phyloP scores from a whole-genome alignment of 2,329 filamentous ascomycete genomes.

The Cadophora malorum region DNA sequence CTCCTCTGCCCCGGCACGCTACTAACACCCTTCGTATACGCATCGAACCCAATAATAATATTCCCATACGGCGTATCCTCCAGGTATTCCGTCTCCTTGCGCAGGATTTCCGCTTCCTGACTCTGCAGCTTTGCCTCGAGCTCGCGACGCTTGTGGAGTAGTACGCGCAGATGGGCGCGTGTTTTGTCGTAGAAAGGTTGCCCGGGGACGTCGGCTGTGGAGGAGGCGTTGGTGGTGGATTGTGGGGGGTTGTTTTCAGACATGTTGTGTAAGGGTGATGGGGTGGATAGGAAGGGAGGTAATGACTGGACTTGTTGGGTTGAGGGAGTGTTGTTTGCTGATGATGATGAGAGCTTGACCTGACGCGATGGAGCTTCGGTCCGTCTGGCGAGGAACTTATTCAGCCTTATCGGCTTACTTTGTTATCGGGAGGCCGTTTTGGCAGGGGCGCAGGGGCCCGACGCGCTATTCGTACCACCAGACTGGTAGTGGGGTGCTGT shows the following conservation, averaged over 20 bases:
- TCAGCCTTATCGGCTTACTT: constrained; percentile 19
- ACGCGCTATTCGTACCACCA: background rate
- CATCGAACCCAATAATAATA: constrained; percentile 97
- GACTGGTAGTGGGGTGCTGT: constrained; percentile 1
- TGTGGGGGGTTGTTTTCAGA: constrained; percentile 53
- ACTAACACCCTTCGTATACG: constrained; percentile 88
- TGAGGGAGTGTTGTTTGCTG: background rate
- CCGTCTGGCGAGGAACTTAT: background rate
- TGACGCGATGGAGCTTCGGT: constrained; percentile 15
- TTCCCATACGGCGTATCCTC: constrained; percentile 90
- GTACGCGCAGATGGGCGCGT: constrained; percentile 69
- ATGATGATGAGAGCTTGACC: constrained; percentile 6
- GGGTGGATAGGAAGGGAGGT: background rate
- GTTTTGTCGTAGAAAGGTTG: constrained; percentile 76
- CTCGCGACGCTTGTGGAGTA: constrained; percentile 68
- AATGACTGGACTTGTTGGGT: constrained; percentile 5
- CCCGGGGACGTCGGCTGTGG: constrained; percentile 53
- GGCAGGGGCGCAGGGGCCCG: background rate
- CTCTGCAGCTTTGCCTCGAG: constrained; percentile 41
- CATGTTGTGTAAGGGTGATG: constrained; percentile 47
- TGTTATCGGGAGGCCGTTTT: background rate
- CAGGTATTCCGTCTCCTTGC: constrained; percentile 85
- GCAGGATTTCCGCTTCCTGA: constrained; percentile 79
- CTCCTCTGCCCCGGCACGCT: constrained; percentile 65
- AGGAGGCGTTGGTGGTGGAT: constrained; percentile 45